Conservation (phyloP, 176 grass and related monocot species). For the Cenchrus purpureus region DNA sequence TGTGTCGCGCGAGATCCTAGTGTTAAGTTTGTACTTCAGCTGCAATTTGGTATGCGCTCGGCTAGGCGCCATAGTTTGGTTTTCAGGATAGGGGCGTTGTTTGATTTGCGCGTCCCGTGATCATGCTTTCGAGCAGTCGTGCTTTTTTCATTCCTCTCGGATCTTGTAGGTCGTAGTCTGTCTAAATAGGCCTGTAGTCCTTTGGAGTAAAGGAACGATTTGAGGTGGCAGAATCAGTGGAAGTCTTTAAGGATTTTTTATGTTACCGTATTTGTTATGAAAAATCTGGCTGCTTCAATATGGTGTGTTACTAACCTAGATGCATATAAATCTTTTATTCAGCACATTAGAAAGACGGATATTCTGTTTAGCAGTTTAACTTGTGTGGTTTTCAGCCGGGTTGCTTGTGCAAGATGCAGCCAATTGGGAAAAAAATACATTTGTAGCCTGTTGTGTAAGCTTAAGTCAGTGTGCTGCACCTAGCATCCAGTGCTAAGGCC, state of each 20-base stretch:
- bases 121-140: neutral
- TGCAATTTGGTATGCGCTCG: neutral
- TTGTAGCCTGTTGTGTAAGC: neutral
- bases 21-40: neutral
- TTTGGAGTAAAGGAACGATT: neutral
- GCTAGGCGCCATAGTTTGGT: neutral
- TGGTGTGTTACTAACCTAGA: neutral
- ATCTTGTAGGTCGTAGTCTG: neutral
- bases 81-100: no score
- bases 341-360: accelerated
- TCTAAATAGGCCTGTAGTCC: neutral
- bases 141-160: neutral
- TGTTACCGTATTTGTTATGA: neutral
- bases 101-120: neutral
- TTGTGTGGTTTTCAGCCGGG: neutral
- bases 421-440: neutral
- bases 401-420: neutral
- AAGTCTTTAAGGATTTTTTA: neutral
- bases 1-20: neutral
- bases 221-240: neutral
- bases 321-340: neutral
- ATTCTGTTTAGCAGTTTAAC: neutral
- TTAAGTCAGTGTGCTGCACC: neutral
- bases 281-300: neutral
- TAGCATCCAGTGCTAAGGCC: neutral